Conservation (phyloP, 2,329 filamentous ascomycete species). For the Aspergillus novofumigatus region DNA sequence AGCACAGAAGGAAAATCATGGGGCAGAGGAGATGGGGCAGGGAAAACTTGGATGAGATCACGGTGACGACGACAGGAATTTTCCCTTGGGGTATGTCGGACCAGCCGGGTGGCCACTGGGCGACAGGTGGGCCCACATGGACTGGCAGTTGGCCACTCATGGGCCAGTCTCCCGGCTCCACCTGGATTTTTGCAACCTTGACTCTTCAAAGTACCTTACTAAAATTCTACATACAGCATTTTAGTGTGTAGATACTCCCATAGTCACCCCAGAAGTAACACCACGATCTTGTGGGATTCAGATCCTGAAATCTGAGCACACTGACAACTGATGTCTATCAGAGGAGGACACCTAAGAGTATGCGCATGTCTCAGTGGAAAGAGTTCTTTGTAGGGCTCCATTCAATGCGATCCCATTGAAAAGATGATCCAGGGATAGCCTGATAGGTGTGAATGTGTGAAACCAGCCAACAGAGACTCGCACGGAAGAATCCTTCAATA, state of each 20-base stretch:
- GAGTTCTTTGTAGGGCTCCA: background rate
- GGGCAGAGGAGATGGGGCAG: slow-evolving; percentile 2
- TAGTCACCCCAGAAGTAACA: background rate
- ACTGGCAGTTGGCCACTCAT: slow-evolving; percentile 14
- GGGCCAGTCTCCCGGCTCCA: slow-evolving; percentile 5
- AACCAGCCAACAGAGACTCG: no score
- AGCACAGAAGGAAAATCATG: background rate
- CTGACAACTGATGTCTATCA: background rate
- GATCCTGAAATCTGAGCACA: background rate
- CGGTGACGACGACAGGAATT: slow-evolving; percentile 37
- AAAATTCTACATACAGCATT: background rate
- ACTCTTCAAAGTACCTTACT: background rate
- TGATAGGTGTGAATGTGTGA: no score
- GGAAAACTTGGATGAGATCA: slow-evolving; percentile 31
- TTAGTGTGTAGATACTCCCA: background rate
- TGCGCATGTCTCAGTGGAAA: background rate
- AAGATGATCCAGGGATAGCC: background rate
- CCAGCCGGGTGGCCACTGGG: slow-evolving; percentile 20
- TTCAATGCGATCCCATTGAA: background rate
- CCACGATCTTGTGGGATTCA: background rate
- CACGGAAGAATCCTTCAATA: background rate
- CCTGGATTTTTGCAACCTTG: background rate
- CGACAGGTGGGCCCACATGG: slow-evolving; percentile 10
- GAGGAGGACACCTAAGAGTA: background rate
- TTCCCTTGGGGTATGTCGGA: slow-evolving; percentile 17